These are phyloP conservation scores for Cucumis sativus DNA, from an alignment of 306 rosid genomes.

Conservation along the genomic window DNA sequence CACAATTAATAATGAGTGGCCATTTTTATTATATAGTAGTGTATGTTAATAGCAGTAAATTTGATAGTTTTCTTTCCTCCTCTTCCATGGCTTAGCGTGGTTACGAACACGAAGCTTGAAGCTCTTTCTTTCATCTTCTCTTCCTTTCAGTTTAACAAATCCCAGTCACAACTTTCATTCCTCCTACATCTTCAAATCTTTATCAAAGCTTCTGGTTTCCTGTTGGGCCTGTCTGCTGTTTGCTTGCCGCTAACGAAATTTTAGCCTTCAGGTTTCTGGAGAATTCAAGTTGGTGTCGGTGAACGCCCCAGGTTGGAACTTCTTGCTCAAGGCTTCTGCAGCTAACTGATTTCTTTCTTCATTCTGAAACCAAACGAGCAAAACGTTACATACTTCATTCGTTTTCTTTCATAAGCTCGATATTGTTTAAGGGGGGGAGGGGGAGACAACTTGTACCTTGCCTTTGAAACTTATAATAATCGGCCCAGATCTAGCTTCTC, in stretches of 20 bases:
- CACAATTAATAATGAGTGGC: background rate
- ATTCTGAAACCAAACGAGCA: constrained; percentile 37
- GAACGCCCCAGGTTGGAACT: constrained; percentile 52
- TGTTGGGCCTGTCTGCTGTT: background rate
- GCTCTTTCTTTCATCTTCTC: background rate
- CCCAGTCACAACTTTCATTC: background rate
- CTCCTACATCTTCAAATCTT: background rate
- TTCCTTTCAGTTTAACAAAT: background rate
- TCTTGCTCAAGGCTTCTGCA: constrained; percentile 34
- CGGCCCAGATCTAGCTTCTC: constrained; percentile 46
- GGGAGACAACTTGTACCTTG: constrained; percentile 34
- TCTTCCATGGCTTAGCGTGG: background rate
- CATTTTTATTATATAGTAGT: background rate
- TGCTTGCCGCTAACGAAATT: background rate
- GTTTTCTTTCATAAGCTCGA: background rate
- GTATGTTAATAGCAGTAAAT: background rate
- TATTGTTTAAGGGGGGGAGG: background rate
- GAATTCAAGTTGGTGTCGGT: constrained; percentile 16
- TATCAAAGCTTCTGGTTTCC: background rate
- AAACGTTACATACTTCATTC: background rate
- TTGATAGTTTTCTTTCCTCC: background rate
- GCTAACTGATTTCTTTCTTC: constrained; percentile 46
- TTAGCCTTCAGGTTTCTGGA: background rate
- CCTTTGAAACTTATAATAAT: constrained; percentile 45
- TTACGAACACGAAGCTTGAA: background rate